A percentile compares a stretch with the other conserved stretches of the same genome.
These are phyloP conservation scores for Dichotomocladium elegans DNA, from an alignment of 371 early-diverging fungal species.

Conservation along the genomic window DNA sequence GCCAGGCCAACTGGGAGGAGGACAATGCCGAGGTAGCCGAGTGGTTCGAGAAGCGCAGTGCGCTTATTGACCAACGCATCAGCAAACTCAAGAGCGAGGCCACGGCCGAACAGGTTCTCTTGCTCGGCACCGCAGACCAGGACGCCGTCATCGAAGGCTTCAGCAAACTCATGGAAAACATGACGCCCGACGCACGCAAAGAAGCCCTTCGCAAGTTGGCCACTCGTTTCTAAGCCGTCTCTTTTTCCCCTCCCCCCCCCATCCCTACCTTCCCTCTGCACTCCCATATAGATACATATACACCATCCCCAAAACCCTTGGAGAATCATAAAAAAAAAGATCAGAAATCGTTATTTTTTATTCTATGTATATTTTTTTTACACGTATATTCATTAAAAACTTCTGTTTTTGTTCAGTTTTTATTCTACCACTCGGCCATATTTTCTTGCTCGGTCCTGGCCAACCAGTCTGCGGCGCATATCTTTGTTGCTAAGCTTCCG, in stretches of 20 bases:
- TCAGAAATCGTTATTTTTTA: neutral
- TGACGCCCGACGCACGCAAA: constrained; percentile 32
- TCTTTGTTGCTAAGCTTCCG: constrained; percentile 12
- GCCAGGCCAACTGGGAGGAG: constrained; percentile 2
- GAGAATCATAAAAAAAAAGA: neutral
- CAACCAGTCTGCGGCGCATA: constrained; percentile 15
- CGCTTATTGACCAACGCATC: constrained; percentile 45
- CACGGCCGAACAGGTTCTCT: constrained; percentile 26
- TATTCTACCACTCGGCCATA: constrained; percentile 11
- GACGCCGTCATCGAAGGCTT: constrained; percentile 54
- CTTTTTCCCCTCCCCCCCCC: neutral
- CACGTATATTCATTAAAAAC: neutral
- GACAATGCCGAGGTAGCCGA: constrained; percentile 52
- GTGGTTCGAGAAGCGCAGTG: constrained; percentile 62
- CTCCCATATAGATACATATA: too few species aligned
- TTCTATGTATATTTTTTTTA: neutral
- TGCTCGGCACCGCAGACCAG: constrained; percentile 32
- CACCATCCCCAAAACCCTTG: too few species aligned
- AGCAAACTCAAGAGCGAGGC: constrained; percentile 38
- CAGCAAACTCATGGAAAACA: constrained; percentile 35
- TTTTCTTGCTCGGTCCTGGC: constrained; percentile 13
- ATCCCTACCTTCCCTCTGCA: neutral
- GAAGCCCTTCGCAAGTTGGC: constrained; percentile 41
- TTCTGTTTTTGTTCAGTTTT: neutral
- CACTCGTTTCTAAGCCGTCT: constrained; percentile 21